Conservation (phyloP, 331 rosid genomes). For the Rhamnella rubrinervis region DNA sequence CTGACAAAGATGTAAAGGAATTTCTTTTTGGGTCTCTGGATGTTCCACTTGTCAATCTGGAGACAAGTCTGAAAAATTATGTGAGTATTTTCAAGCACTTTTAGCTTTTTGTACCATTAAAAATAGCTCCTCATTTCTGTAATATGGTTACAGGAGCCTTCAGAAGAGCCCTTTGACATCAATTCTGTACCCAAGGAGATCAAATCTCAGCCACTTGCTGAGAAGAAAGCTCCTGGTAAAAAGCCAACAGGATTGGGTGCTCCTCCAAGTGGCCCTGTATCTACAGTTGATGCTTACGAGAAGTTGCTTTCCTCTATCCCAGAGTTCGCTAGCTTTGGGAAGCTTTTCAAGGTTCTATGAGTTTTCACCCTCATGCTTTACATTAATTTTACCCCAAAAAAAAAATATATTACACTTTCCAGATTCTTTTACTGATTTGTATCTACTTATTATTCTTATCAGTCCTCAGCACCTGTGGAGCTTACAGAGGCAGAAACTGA, state of each 20-base stretch:
- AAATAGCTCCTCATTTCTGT: conserved; percentile 34
- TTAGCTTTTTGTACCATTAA: conserved; percentile 12
- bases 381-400: no score
- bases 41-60: conserved; percentile 84
- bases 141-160: conserved; percentile 71
- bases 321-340: conserved; percentile 72
- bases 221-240: conserved; percentile 89
- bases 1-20: conserved; percentile 63
- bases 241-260: conserved; percentile 82
- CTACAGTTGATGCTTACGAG: conserved; percentile 83
- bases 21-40: conserved; percentile 87
- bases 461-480: conserved; percentile 96
- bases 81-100: conserved; percentile 43
- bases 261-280: conserved; percentile 64
- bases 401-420: conserved; percentile 17
- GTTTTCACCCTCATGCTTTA: conserved; percentile 20
- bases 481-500: conserved; percentile 99
- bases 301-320: conserved; percentile 65
- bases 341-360: conserved; percentile 80
- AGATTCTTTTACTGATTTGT: not conserved
- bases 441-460: conserved; percentile 31
- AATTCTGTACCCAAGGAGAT: conserved; percentile 79
- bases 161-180: conserved; percentile 85
- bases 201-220: conserved; percentile 82
- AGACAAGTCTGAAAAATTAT: conserved; percentile 80